Conservation (phyloP, 1,139 yeast genomes). For the Magnusiomyces ingens region DNA sequence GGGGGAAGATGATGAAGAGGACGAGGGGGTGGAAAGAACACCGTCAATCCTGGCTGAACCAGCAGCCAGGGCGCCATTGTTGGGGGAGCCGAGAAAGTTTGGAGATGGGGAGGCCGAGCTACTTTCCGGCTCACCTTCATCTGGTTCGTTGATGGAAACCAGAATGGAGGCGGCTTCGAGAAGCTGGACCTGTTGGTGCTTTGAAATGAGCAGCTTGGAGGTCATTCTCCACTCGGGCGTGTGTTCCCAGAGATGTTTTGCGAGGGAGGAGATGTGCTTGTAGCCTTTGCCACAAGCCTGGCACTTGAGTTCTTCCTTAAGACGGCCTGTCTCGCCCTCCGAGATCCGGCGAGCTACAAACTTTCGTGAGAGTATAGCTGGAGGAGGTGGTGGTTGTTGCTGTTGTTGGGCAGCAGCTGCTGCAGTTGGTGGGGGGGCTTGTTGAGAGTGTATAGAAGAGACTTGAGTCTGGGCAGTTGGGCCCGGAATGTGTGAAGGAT, state of each 20-base stretch:
- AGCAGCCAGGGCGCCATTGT: background rate
- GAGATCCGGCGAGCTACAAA: constrained; percentile 76
- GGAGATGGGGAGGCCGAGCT: too few species aligned
- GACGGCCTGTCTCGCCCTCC: constrained; percentile 79
- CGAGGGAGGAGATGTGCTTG: constrained; percentile 76
- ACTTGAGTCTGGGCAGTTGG: background rate
- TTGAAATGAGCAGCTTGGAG: constrained; percentile 69
- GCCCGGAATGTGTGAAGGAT: too few species aligned
- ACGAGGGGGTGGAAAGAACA: background rate
- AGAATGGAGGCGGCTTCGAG: constrained; percentile 83
- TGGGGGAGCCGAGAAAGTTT: too few species aligned
- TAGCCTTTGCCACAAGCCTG: constrained; percentile 90
- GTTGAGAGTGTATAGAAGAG: background rate
- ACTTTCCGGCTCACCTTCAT: constrained; percentile 21
- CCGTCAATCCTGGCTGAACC: background rate
- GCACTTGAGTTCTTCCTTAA: constrained; percentile 76
- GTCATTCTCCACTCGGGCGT: constrained; percentile 92
- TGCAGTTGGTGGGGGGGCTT: constrained; percentile 14
- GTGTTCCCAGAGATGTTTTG: constrained; percentile 74
- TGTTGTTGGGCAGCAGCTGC: constrained; percentile 1
- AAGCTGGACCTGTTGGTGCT: constrained; percentile 85
- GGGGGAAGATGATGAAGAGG: background rate
- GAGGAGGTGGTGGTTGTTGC: constrained; percentile 2
- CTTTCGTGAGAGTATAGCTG: constrained; percentile 51
- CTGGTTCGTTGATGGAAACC: constrained; percentile 68